phyloP scores from a whole-genome alignment of 768 basidiomycete species.

The Boletus reticulatus region DNA sequence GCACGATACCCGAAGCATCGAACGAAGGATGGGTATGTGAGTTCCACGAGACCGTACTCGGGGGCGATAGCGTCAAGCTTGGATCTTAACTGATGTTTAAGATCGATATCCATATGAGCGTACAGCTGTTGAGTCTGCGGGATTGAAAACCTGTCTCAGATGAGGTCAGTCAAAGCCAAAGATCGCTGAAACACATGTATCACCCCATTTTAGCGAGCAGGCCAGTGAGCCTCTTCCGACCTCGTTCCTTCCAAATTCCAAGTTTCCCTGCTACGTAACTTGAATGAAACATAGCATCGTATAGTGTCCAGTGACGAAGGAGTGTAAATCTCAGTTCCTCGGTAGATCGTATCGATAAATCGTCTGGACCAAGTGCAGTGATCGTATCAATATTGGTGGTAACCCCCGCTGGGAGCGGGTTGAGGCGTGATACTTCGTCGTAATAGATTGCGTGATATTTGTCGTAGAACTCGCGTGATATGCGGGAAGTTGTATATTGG shows the following conservation, averaged over 20 bases:
- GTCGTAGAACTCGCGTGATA: slow-evolving; percentile 86
- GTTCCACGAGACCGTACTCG: slow-evolving; percentile 91
- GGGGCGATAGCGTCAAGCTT: slow-evolving; percentile 90
- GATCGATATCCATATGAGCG: slow-evolving; percentile 93
- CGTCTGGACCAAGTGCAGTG: slow-evolving; percentile 73
- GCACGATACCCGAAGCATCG: slow-evolving; percentile 89
- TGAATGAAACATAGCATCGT: slow-evolving; percentile 97
- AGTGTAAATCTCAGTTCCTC: slow-evolving; percentile 94
- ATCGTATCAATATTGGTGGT: slow-evolving; percentile 39
- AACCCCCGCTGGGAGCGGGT: slow-evolving; percentile 51
- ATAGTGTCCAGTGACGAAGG: slow-evolving; percentile 96
- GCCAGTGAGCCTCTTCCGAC: slow-evolving; percentile 84
- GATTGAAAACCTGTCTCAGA: slow-evolving; percentile 77
- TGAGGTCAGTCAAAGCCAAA: slow-evolving; percentile 6
- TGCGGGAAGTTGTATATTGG: slow-evolving; percentile 86
- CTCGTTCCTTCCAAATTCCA: slow-evolving; percentile 95
- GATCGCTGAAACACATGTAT: slow-evolving; percentile 15
- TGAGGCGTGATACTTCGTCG: slow-evolving; percentile 92
- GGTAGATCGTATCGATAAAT: slow-evolving; percentile 73
- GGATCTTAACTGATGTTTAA: slow-evolving; percentile 74
- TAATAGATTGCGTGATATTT: slow-evolving; percentile 73
- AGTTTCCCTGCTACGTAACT: slow-evolving; percentile 94
- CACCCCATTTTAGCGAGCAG: slow-evolving; percentile 99
- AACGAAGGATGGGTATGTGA: slow-evolving; percentile 91
- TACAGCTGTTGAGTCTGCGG: slow-evolving; percentile 93